phyloP scores from a whole-genome alignment of 1,284 basidiomycete genomes.

The Sutorius eximius region DNA sequence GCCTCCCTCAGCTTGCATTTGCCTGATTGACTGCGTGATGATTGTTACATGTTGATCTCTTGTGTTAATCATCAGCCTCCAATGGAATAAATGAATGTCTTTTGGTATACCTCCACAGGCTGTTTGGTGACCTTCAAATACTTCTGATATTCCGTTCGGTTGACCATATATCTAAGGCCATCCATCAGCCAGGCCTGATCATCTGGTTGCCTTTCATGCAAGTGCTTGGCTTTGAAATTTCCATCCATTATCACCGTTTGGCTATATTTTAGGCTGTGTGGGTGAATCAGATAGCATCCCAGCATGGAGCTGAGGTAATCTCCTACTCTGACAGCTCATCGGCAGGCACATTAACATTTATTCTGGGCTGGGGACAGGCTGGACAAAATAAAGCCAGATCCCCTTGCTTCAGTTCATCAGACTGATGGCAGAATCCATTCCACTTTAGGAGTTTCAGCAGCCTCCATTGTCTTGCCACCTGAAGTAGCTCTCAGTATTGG shows the following conservation, averaged over 20 bases:
- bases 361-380: background rate
- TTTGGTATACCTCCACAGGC: background rate
- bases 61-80: too few relatives aligned
- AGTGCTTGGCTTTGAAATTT: constrained; percentile 1
- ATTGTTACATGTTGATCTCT: background rate
- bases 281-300: too few relatives aligned
- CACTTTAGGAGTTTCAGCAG: background rate
- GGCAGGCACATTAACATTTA: background rate
- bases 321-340: background rate
- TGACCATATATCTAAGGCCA: constrained; percentile 10
- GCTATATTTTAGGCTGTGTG: constrained; percentile 15
- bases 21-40: background rate
- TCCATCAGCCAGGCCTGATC: constrained; percentile 15
- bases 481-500: background rate
- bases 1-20: background rate
- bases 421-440: background rate
- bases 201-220: background rate
- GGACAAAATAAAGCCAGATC: background rate
- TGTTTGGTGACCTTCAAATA: background rate
- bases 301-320: too few relatives aligned
- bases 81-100: too few relatives aligned
- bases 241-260: background rate
- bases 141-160: background rate
- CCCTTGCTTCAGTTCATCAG: background rate
- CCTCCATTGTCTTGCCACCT: background rate